Percentiles rank a stretch among this genome's conserved stretches.
phyloP scores from a whole-genome alignment of 495 filamentous ascomycete genomes.

The Penicillium samsonianum region DNA sequence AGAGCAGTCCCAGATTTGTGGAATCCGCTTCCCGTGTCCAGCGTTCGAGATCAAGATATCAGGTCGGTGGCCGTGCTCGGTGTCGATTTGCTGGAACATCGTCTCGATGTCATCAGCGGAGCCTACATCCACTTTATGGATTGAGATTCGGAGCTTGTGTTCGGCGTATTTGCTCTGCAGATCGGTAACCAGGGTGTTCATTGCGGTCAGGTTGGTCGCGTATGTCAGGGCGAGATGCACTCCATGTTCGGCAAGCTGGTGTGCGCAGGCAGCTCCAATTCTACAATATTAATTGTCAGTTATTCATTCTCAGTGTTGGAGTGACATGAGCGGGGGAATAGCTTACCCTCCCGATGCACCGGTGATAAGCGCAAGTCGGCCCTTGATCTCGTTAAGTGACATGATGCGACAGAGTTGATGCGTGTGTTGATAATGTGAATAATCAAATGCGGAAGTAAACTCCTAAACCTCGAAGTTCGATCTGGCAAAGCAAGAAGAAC shows the following conservation, averaged over 20 bases:
- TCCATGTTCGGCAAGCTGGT: slow-evolving; percentile 54
- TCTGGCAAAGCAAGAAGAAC: slow-evolving; percentile 7
- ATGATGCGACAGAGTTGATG: slow-evolving; percentile 17
- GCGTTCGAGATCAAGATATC: slow-evolving; percentile 66
- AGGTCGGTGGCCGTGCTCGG: slow-evolving; percentile 53
- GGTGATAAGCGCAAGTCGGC: slow-evolving; percentile 63
- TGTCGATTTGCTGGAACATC: slow-evolving; percentile 55
- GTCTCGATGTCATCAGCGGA: slow-evolving; percentile 50
- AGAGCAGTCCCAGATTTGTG: slow-evolving; percentile 52
- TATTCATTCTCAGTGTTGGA: not conserved
- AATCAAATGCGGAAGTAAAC: not conserved
- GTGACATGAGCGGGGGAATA: not conserved
- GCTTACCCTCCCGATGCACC: slow-evolving; percentile 66
- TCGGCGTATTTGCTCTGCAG: slow-evolving; percentile 33
- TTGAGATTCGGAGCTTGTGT: slow-evolving; percentile 47
- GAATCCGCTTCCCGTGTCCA: slow-evolving; percentile 52
- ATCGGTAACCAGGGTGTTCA: slow-evolving; percentile 48
- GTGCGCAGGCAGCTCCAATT: slow-evolving; percentile 62
- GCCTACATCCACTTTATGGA: slow-evolving; percentile 59
- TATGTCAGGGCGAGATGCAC: slow-evolving; percentile 64
- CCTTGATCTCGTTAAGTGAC: slow-evolving; percentile 54
- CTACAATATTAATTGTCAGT: slow-evolving; percentile 31
- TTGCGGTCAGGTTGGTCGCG: slow-evolving; percentile 49
- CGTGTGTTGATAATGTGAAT: not conserved
- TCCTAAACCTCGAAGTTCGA: not conserved